Percentiles rank a stretch among this genome's conserved stretches.
Conservation (phyloP, 2,329 filamentous ascomycete species). For the Colletotrichum kahawae region DNA sequence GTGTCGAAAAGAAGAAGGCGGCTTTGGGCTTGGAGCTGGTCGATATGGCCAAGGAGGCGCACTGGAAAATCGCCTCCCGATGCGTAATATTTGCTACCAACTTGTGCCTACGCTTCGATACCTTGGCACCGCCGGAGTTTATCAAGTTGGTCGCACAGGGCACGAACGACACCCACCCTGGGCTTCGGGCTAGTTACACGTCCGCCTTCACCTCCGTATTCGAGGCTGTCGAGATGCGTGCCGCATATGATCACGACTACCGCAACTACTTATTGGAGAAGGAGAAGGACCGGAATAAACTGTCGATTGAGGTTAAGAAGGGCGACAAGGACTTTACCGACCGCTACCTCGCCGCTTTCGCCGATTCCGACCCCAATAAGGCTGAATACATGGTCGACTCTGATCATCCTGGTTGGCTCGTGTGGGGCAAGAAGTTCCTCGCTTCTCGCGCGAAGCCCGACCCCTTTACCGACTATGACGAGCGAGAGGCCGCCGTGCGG, state of each 20-base stretch:
- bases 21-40: constrained; percentile 82
- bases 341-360: constrained; percentile 79
- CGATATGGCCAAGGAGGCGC: constrained; percentile 75
- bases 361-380: constrained; percentile 58
- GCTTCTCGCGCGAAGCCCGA: constrained; percentile 76
- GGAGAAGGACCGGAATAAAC: constrained; percentile 77
- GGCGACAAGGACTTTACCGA: constrained; percentile 81
- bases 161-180: constrained; percentile 88
- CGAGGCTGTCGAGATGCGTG: constrained; percentile 85
- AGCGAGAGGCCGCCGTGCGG: constrained; percentile 75
- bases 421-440: constrained; percentile 88
- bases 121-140: constrained; percentile 80
- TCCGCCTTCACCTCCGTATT: constrained; percentile 79
- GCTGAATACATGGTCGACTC: constrained; percentile 90
- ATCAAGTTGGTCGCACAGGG: constrained; percentile 83
- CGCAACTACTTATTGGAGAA: constrained; percentile 84
- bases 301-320: constrained; percentile 74
- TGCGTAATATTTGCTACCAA: constrained; percentile 92
- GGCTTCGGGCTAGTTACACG: constrained; percentile 80
- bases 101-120: constrained; percentile 89
- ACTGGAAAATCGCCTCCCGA: constrained; percentile 95
- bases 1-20: constrained; percentile 85
- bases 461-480: constrained; percentile 77
- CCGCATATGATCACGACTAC: constrained; percentile 85
- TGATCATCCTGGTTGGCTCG: constrained; percentile 94